These are phyloP conservation scores for Nymphaea thermarum DNA, from an alignment of 164 flowering plant genomes.

Conservation along the genomic window DNA sequence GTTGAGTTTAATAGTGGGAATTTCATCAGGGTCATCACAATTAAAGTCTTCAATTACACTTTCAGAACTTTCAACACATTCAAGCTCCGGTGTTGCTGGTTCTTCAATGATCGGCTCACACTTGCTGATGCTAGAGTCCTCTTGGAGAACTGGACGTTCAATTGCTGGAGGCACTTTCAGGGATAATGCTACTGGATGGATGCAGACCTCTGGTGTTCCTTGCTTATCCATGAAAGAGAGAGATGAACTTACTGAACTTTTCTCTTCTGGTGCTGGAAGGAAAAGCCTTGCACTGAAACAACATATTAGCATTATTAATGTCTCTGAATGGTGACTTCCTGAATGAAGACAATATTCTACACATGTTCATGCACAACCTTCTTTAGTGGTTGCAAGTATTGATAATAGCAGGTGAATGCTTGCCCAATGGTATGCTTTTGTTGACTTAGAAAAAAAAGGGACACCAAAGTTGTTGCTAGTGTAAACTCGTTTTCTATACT, in stretches of 20 bases:
- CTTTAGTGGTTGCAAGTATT: too few relatives aligned
- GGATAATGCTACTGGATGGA: constrained; percentile 20
- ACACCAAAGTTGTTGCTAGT: too few relatives aligned
- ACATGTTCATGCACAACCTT: too few relatives aligned
- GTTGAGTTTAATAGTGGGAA: constrained; percentile 76
- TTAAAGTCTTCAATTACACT: constrained; percentile 60
- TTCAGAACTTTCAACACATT: constrained; percentile 24
- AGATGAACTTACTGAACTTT: constrained; percentile 38
- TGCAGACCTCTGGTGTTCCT: neutral
- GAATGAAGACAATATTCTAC: too few relatives aligned
- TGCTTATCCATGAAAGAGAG: constrained; percentile 2
- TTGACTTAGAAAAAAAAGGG: too few relatives aligned
- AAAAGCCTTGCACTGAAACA: constrained; percentile 80
- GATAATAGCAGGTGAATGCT: too few relatives aligned
- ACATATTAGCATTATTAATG: neutral
- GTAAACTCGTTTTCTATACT: too few relatives aligned
- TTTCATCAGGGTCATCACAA: constrained; percentile 68
- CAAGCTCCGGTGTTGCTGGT: constrained; percentile 72
- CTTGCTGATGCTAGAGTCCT: constrained; percentile 4
- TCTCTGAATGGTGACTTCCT: too few relatives aligned
- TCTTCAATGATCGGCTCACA: constrained; percentile 66
- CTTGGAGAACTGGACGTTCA: neutral
- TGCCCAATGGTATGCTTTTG: too few relatives aligned
- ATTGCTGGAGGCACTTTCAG: constrained; percentile 7
- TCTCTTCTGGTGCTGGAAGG: constrained; percentile 82